Conservation (phyloP, 441 rosid species). For the Euphorbia celastroides region DNA sequence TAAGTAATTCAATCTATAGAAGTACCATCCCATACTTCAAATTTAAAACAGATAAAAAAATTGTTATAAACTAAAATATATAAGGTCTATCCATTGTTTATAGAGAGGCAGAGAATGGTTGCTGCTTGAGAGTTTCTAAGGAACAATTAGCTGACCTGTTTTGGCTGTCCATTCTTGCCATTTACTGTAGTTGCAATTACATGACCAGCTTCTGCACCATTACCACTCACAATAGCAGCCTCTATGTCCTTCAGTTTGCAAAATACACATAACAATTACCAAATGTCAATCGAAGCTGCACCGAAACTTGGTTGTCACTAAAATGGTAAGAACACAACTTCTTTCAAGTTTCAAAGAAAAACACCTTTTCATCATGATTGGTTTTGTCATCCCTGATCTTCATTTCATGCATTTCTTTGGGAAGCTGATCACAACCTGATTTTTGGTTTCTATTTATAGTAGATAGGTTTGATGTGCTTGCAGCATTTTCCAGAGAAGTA, state of each 20-base stretch:
- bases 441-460: conserved; percentile 32
- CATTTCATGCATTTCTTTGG: conserved; percentile 58
- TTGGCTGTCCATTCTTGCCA: conserved; percentile 82
- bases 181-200: conserved; percentile 73
- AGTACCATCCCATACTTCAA: neutral
- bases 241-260: conserved; percentile 51
- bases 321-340: neutral
- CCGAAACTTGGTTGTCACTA: neutral
- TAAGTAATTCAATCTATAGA: neutral
- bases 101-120: too few relatives aligned
- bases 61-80: too few relatives aligned
- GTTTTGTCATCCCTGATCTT: conserved; percentile 52
- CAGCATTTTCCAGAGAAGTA: conserved; percentile 44
- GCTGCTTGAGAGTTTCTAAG: neutral
- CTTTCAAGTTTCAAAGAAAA: conserved; percentile 12
- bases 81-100: neutral
- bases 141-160: conserved; percentile 51
- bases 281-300: neutral
- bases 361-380: conserved; percentile 59
- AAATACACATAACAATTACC: conserved; percentile 4
- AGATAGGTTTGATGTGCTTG: conserved; percentile 42
- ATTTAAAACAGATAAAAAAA: neutral
- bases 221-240: conserved; percentile 55
- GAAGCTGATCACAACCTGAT: conserved; percentile 50
- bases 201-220: conserved; percentile 80